phyloP scores from a whole-genome alignment of 1,284 basidiomycete genomes.

The Trichosporon sp. region DNA sequence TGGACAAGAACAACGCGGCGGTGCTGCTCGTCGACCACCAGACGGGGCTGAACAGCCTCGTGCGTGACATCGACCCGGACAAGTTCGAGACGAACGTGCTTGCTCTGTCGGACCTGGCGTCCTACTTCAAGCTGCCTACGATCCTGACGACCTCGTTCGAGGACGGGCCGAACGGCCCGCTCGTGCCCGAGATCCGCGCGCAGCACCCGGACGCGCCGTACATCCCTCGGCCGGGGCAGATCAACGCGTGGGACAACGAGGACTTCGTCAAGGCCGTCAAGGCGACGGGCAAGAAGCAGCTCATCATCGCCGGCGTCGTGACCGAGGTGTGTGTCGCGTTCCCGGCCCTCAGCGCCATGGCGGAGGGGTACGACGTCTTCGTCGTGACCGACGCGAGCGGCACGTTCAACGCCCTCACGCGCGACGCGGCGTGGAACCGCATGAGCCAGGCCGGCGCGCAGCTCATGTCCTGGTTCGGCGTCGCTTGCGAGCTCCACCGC shows the following conservation, averaged over 20 bases:
- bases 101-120: constrained; percentile 11
- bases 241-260: constrained; percentile 19
- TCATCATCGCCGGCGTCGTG: constrained; percentile 16
- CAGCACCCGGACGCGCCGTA: neutral
- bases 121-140: constrained; percentile 11
- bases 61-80: constrained; percentile 15
- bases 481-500: constrained; percentile 10
- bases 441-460: constrained; percentile 13
- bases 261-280: constrained; percentile 16
- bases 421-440: constrained; percentile 13
- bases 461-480: constrained; percentile 13
- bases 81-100: constrained; percentile 12
- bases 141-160: constrained; percentile 15
- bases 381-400: constrained; percentile 17
- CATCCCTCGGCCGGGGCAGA: constrained; percentile 15
- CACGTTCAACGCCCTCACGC: constrained; percentile 13
- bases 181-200: constrained; percentile 11
- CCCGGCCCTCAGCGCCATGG: constrained; percentile 8
- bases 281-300: constrained; percentile 14
- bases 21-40: constrained; percentile 17
- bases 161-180: constrained; percentile 18
- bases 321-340: constrained; percentile 19
- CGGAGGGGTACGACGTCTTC: constrained; percentile 16
- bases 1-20: constrained; percentile 14
- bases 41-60: constrained; percentile 12